These are phyloP conservation scores for Quercus wislizeni DNA, from an alignment of 306 rosid genomes.

Conservation along the genomic window DNA sequence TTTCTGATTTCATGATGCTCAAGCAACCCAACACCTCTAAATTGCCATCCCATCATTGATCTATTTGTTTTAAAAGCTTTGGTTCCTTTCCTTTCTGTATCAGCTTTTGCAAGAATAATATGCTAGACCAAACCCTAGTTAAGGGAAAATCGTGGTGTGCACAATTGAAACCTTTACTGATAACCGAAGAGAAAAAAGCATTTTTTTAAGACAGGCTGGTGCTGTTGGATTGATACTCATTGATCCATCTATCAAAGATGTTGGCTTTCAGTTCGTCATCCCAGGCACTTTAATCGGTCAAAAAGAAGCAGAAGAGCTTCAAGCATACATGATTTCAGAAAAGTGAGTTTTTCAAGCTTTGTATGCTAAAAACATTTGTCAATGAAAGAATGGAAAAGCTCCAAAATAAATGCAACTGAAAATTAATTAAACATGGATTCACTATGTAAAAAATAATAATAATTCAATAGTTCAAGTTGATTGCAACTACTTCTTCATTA, in stretches of 20 bases:
- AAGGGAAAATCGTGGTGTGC: constrained; percentile 61
- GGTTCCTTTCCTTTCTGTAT: constrained; percentile 2
- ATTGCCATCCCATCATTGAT: constrained; percentile 6
- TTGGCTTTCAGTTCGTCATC: constrained; percentile 60
- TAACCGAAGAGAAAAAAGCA: constrained; percentile 35
- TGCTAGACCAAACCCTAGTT: constrained; percentile 47
- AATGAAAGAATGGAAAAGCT: background rate
- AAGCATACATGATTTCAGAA: constrained; percentile 46
- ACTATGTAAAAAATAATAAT: background rate
- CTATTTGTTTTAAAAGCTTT: background rate
- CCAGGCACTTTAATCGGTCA: constrained; percentile 62
- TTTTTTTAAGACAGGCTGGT: constrained; percentile 44
- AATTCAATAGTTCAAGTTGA: background rate
- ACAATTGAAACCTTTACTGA: constrained; percentile 41
- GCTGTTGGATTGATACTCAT: constrained; percentile 73
- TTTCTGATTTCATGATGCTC: background rate
- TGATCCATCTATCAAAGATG: constrained; percentile 52
- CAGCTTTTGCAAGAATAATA: constrained; percentile 71
- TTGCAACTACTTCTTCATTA: constrained; percentile 16
- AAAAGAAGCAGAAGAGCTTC: constrained; percentile 53
- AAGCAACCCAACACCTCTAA: background rate
- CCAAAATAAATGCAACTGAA: background rate
- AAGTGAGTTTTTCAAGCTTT: constrained; percentile 46
- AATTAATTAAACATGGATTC: background rate
- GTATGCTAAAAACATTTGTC: background rate